Evolutionary conservation across 139 green algal genomes (phyloP).

Genomic region (Tetraselmis chui): DNA sequence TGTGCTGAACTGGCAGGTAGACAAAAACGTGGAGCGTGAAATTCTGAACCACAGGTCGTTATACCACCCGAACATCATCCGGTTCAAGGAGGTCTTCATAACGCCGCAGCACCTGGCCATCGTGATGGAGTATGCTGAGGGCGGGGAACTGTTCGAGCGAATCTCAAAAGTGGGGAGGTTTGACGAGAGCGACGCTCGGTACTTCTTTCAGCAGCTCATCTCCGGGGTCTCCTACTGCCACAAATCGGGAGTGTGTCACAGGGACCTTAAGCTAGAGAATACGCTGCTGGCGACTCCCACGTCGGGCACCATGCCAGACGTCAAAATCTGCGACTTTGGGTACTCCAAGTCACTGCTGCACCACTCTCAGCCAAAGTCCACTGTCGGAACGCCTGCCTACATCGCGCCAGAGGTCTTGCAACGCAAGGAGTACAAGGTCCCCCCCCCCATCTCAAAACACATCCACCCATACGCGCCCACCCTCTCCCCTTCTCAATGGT

Average conservation of each 20-base stretch:
- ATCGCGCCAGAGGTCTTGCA: slow-evolving; percentile 48
- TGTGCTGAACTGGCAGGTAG: slow-evolving; percentile 59
- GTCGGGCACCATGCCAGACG: slow-evolving; percentile 15
- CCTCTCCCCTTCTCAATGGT: too few species aligned
- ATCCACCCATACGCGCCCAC: not conserved
- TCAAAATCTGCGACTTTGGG: slow-evolving; percentile 36
- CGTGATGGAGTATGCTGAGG: slow-evolving; percentile 78
- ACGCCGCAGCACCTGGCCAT: slow-evolving; percentile 71
- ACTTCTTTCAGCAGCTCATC: slow-evolving; percentile 99
- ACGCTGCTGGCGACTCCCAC: not conserved
- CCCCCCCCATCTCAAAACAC: slow-evolving; percentile 5
- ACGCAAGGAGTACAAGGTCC: slow-evolving; percentile 27
- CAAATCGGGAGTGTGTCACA: slow-evolving; percentile 83
- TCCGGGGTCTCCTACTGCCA: slow-evolving; percentile 88
- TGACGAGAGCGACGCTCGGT: slow-evolving; percentile 91
- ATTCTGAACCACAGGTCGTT: slow-evolving; percentile 94
- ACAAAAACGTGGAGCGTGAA: slow-evolving; percentile 96
- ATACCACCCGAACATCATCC: slow-evolving; percentile 94
- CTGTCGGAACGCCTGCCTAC: slow-evolving; percentile 56
- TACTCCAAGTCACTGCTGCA: slow-evolving; percentile 9
- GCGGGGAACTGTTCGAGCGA: slow-evolving; percentile 93
- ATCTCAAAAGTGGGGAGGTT: slow-evolving; percentile 91
- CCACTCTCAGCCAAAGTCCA: slow-evolving; percentile 49
- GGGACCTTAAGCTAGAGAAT: slow-evolving; percentile 61
- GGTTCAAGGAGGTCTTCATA: slow-evolving; percentile 86